phyloP scores from a whole-genome alignment of 2,329 filamentous ascomycete genomes.

The Epichloe bromicola region DNA sequence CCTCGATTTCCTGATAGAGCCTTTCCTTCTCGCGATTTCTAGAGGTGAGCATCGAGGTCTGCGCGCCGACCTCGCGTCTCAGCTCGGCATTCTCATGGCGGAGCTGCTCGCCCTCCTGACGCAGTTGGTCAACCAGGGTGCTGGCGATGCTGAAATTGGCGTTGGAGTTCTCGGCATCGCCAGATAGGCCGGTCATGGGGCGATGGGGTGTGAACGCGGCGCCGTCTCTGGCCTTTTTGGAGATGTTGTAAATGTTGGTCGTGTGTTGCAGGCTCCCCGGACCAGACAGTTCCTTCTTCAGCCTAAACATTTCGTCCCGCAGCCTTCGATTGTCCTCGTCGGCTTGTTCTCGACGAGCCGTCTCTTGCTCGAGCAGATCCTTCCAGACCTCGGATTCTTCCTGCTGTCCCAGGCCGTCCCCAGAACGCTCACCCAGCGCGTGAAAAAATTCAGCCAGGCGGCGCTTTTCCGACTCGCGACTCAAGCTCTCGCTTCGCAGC shows the following conservation, averaged over 20 bases:
- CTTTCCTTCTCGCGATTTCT: slow-evolving; percentile 90
- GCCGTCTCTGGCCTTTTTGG: slow-evolving; percentile 38
- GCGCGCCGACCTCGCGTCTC: slow-evolving; percentile 81
- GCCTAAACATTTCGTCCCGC: slow-evolving; percentile 68
- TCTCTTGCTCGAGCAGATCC: slow-evolving; percentile 86
- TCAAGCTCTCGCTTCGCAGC: slow-evolving; percentile 62
- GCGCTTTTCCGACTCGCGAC: slow-evolving; percentile 73
- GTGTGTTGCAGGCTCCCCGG: slow-evolving; percentile 37
- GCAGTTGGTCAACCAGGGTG: slow-evolving; percentile 65
- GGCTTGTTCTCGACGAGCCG: slow-evolving; percentile 72
- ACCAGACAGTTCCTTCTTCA: slow-evolving; percentile 43
- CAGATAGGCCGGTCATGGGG: slow-evolving; percentile 36
- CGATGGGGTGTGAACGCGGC: slow-evolving; percentile 30
- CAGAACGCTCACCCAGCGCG: slow-evolving; percentile 35
- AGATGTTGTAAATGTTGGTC: slow-evolving; percentile 54
- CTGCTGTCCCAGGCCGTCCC: slow-evolving; percentile 37
- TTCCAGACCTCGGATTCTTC: slow-evolving; percentile 81
- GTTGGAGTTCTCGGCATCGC: slow-evolving; percentile 36
- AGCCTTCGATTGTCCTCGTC: slow-evolving; percentile 80
- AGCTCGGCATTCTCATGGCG: slow-evolving; percentile 88
- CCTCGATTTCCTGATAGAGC: slow-evolving; percentile 93
- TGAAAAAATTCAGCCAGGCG: slow-evolving; percentile 71
- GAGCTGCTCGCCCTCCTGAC: slow-evolving; percentile 57
- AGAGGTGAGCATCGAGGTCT: slow-evolving; percentile 95
- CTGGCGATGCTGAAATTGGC: slow-evolving; percentile 44